Evolutionary conservation across 805 yeast species (phyloP).

Genomic region (Cyberlindnera americana): DNA sequence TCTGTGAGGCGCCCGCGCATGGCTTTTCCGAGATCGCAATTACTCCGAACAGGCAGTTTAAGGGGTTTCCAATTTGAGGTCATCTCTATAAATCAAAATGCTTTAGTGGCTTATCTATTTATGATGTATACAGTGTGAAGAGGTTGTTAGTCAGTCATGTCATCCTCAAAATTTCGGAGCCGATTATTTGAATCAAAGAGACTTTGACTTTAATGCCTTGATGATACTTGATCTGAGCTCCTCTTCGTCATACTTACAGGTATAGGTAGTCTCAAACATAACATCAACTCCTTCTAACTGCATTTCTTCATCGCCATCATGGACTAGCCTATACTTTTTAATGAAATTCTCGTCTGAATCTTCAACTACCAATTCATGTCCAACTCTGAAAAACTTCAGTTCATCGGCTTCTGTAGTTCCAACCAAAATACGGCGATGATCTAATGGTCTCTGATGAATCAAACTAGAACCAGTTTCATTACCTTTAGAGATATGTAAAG

Average conservation of each 20-base stretch:
- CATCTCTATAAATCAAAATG: too few relatives aligned
- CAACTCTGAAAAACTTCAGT: constrained; percentile 16
- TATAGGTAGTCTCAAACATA: neutral
- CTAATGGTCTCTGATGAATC: constrained; percentile 2
- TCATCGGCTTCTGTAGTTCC: constrained; percentile 11
- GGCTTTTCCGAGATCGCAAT: constrained; percentile 11
- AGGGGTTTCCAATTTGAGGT: neutral
- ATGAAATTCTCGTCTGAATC: constrained; percentile 14
- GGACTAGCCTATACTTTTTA: constrained; percentile 8
- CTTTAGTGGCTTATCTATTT: too few relatives aligned
- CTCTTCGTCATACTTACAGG: constrained; percentile 7
- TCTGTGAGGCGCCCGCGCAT: too few relatives aligned
- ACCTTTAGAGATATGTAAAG: neutral
- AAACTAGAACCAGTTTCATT: constrained; percentile 1
- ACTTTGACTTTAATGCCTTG: constrained; percentile 1
- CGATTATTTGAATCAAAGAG: neutral
- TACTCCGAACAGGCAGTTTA: neutral
- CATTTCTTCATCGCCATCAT: constrained; percentile 6
- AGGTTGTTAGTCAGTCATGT: too few relatives aligned
- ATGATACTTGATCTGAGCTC: constrained; percentile 6
- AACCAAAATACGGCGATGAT: constrained; percentile 7
- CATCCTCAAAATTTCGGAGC: neutral
- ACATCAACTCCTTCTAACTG: constrained; percentile 7
- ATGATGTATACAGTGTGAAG: too few relatives aligned
- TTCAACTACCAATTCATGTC: constrained; percentile 15